A percentile compares a stretch with the other conserved stretches of the same genome.
Conservation (phyloP, 2,329 filamentous ascomycete genomes). For the Triangularia verruculosa region DNA sequence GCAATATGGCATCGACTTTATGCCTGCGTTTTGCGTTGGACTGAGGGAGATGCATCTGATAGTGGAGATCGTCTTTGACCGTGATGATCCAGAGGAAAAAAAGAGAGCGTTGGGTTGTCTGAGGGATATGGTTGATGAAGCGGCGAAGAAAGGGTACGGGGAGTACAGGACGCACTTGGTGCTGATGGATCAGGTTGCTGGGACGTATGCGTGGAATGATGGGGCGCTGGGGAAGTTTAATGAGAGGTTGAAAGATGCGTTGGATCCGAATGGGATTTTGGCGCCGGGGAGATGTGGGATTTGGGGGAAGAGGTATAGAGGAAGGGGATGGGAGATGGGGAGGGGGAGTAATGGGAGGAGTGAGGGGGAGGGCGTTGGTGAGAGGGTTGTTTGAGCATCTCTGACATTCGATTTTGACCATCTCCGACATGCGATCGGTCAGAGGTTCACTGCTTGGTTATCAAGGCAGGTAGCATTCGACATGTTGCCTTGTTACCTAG, state of each 20-base stretch:
- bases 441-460: too few relatives aligned
- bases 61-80: constrained; percentile 51
- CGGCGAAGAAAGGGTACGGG: constrained; percentile 41
- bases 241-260: constrained; percentile 42
- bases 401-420: too few relatives aligned
- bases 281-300: constrained; percentile 38
- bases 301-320: constrained; percentile 36
- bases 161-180: constrained; percentile 47
- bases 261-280: constrained; percentile 42
- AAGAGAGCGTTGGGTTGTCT: constrained; percentile 33
- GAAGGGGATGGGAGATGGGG: constrained; percentile 38
- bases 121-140: constrained; percentile 40
- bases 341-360: constrained; percentile 30
- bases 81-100: constrained; percentile 39
- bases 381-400: not conserved
- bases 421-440: too few relatives aligned
- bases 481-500: too few relatives aligned
- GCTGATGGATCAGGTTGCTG: constrained; percentile 46
- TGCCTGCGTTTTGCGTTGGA: constrained; percentile 41
- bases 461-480: too few relatives aligned
- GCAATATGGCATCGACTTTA: constrained; percentile 39
- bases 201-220: constrained; percentile 44
- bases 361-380: constrained; percentile 33
- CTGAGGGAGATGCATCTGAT: constrained; percentile 36
- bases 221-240: constrained; percentile 43